A percentile compares a stretch with the other conserved stretches of the same genome.
phyloP scores from a whole-genome alignment of 371 early-diverging fungal genomes.

The Smittium culicis region DNA sequence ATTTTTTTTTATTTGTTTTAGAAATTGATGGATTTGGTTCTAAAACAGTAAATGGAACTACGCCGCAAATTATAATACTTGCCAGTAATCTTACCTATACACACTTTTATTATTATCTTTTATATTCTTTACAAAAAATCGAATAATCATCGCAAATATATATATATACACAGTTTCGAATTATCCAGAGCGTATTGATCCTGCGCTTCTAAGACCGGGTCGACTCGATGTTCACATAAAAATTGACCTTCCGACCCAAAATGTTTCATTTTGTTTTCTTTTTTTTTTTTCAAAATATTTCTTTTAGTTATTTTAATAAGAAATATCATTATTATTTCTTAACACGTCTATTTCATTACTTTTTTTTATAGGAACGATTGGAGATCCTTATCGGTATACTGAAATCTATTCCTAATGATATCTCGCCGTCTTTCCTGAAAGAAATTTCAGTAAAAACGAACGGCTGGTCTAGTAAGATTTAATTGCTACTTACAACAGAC shows the following conservation, averaged over 20 bases:
- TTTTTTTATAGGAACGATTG: constrained; percentile 33
- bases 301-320: constrained; percentile 9
- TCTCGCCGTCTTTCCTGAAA: constrained; percentile 13
- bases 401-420: constrained; percentile 37
- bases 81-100: too few relatives aligned
- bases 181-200: constrained; percentile 91
- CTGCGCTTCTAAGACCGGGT: constrained; percentile 94
- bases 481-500: background rate
- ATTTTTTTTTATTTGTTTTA: background rate
- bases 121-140: too few relatives aligned
- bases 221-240: constrained; percentile 96
- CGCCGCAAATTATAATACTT: constrained; percentile 43
- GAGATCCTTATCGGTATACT: constrained; percentile 42
- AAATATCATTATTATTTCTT: background rate
- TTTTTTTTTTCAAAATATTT: constrained; percentile 16
- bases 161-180: constrained; percentile 51
- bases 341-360: background rate
- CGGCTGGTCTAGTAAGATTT: constrained; percentile 23
- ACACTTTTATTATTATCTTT: too few relatives aligned
- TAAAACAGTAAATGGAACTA: constrained; percentile 16
- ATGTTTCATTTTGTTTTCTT: constrained; percentile 11
- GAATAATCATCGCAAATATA: too few relatives aligned
- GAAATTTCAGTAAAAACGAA: constrained; percentile 17
- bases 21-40: constrained; percentile 68
- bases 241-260: constrained; percentile 74